Evolutionary conservation across 345 rosid genomes (phyloP).

Genomic region (Eutrema heterophyllum): DNA sequence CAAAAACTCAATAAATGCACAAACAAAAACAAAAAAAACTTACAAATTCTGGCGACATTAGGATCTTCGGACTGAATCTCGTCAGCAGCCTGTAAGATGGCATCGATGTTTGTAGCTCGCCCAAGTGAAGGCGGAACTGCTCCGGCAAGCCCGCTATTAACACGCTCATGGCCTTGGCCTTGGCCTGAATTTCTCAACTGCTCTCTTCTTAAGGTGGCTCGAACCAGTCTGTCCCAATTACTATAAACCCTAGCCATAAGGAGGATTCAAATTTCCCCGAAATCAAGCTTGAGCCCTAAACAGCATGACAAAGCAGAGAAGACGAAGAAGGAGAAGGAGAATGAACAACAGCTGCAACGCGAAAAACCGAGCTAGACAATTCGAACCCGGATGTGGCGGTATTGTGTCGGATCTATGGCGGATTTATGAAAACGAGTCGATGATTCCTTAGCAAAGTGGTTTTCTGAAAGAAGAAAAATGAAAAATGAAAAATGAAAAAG

Average conservation of each 20-base stretch:
- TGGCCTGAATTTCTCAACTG: constrained; percentile 59
- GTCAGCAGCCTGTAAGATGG: constrained; percentile 88
- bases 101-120: constrained; percentile 81
- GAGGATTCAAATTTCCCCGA: constrained; percentile 19
- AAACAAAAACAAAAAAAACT: constrained; percentile 8
- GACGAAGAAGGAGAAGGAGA: not conserved
- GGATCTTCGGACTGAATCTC: constrained; percentile 90
- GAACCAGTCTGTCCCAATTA: constrained; percentile 85
- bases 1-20: not conserved
- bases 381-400: constrained; percentile 24
- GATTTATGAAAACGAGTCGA: constrained; percentile 18
- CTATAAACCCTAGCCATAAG: constrained; percentile 60
- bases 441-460: constrained; percentile 27
- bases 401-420: constrained; percentile 31
- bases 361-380: constrained; percentile 9
- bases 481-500: not conserved
- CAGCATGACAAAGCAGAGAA: not conserved
- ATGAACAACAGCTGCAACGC: not conserved
- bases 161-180: constrained; percentile 56
- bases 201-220: constrained; percentile 82
- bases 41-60: constrained; percentile 75
- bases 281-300: constrained; percentile 3
- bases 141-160: constrained; percentile 69
- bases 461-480: not conserved
- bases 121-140: constrained; percentile 85